These are phyloP conservation scores for Cylindrodendrum hubeiense DNA, from an alignment of 2,329 filamentous ascomycete genomes.

Conservation along the genomic window DNA sequence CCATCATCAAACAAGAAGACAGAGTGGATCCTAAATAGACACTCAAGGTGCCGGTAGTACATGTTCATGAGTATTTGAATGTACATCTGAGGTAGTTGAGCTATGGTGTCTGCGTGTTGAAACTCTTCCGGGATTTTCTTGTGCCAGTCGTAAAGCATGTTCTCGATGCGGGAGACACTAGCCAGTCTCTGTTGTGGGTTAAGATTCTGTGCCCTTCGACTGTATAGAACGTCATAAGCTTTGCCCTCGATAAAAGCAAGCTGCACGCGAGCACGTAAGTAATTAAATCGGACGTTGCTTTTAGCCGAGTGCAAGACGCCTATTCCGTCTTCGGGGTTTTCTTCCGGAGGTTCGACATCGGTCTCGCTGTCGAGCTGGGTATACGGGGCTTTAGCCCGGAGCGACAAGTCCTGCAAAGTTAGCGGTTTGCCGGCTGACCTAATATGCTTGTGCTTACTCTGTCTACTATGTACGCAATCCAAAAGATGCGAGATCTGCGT, in stretches of 20 bases:
- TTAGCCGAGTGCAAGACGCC: conserved; percentile 28
- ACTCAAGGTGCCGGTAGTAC: conserved; percentile 35
- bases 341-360: conserved; percentile 46
- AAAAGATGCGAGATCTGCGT: conserved; percentile 51
- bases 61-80: conserved; percentile 23
- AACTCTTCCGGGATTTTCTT: conserved; percentile 26
- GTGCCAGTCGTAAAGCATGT: conserved; percentile 29
- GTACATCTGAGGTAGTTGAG: not conserved
- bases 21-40: conserved; percentile 25
- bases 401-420: conserved; percentile 47
- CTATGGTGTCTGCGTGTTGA: conserved; percentile 1
- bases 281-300: conserved; percentile 27
- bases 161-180: conserved; percentile 13
- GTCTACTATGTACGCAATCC: conserved; percentile 52
- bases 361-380: conserved; percentile 52
- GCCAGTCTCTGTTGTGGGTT: conserved; percentile 8
- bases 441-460: conserved; percentile 23
- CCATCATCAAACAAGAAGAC: conserved; percentile 37
- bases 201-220: conserved; percentile 8
- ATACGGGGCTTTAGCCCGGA: conserved; percentile 49
- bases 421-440: not conserved
- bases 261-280: conserved; percentile 24
- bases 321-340: conserved; percentile 12
- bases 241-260: conserved; percentile 39
- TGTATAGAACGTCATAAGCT: conserved; percentile 32